A percentile compares a stretch with the other conserved stretches of the same genome.
phyloP scores from a whole-genome alignment of 1,139 yeast genomes.

The Geotrichum cucujoidarum region DNA sequence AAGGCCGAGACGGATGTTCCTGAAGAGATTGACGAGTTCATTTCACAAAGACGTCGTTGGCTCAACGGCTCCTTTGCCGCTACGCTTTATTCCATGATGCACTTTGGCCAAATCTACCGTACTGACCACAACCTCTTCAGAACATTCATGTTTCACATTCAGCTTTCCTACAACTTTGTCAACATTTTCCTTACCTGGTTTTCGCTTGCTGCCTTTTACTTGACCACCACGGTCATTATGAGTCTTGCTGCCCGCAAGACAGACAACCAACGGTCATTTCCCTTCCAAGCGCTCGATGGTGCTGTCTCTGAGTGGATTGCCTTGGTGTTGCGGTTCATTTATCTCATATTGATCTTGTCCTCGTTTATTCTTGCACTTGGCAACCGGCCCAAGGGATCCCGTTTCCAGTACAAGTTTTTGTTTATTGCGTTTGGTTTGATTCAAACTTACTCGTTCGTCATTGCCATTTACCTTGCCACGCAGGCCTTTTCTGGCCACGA shows the following conservation, averaged over 20 bases:
- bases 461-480: conserved; percentile 39
- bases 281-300: conserved; percentile 8
- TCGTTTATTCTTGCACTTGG: conserved; percentile 43
- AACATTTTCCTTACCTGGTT: conserved; percentile 74
- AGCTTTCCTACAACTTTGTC: conserved; percentile 69
- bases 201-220: conserved; percentile 71
- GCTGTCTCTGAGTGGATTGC: conserved; percentile 33
- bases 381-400: conserved; percentile 41
- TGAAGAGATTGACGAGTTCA: conserved; percentile 75
- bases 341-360: conserved; percentile 35
- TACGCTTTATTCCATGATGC: conserved; percentile 73
- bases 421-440: conserved; percentile 39
- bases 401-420: conserved; percentile 34
- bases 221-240: conserved; percentile 57
- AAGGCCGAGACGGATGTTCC: conserved; percentile 97
- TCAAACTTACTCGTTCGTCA: conserved; percentile 37
- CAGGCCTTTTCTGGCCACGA: conserved; percentile 31
- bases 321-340: conserved; percentile 37
- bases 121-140: conserved; percentile 73
- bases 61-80: conserved; percentile 96
- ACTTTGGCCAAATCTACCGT: conserved; percentile 65
- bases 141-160: conserved; percentile 67
- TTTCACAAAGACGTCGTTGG: conserved; percentile 93
- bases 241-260: conserved; percentile 37
- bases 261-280: conserved; percentile 13